phyloP scores from a whole-genome alignment of 768 basidiomycete species.

The Lentinula sp. region DNA sequence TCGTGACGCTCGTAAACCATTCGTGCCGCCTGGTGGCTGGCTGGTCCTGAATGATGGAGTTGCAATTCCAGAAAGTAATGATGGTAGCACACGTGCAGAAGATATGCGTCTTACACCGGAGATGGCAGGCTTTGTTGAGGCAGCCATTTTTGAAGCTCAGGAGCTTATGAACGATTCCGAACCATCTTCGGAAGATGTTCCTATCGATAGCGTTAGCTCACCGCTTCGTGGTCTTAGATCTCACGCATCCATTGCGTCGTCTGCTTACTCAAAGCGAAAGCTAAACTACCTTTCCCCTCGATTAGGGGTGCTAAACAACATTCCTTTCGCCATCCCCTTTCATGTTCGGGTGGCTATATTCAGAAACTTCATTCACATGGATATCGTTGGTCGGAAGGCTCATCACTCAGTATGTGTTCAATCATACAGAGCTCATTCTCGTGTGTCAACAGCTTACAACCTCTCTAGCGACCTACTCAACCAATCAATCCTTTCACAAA shows the following conservation, averaged over 20 bases:
- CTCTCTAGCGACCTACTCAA: background rate
- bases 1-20: constrained; percentile 80
- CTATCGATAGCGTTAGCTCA: background rate
- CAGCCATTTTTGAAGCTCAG: constrained; percentile 73
- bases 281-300: constrained; percentile 75
- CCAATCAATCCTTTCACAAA: background rate
- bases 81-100: background rate
- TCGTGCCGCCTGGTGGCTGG: constrained; percentile 85
- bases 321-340: constrained; percentile 94
- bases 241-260: background rate
- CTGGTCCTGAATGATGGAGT: constrained; percentile 43
- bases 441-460: background rate
- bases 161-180: constrained; percentile 23
- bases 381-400: background rate
- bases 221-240: background rate
- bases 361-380: constrained; percentile 60
- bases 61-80: background rate
- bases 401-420: background rate
- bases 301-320: constrained; percentile 88
- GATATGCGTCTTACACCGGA: constrained; percentile 32
- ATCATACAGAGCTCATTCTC: too few species aligned
- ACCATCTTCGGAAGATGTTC: background rate
- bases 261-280: constrained; percentile 46
- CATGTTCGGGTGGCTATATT: constrained; percentile 87
- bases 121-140: constrained; percentile 72